A percentile compares a stretch with the other conserved stretches of the same genome.
Conservation (phyloP, 1,284 basidiomycete genomes). For the Mycena sp. region DNA sequence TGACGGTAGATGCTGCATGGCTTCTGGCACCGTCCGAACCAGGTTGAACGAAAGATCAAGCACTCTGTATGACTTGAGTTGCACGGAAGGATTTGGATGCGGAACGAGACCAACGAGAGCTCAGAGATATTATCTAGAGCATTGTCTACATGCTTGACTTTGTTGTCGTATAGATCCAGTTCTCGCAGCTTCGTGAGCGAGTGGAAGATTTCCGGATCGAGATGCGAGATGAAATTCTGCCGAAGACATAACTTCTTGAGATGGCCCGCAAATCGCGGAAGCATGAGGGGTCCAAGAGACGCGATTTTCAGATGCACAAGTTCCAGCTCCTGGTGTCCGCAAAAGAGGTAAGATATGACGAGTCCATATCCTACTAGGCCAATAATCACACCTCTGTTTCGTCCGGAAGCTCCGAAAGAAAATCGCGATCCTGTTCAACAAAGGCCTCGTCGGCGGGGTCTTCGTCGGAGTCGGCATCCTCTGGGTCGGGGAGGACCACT, state of each 20-base stretch:
- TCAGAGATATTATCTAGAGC: conserved; percentile 70
- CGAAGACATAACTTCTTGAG: conserved; percentile 87
- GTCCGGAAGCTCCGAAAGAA: conserved; percentile 64
- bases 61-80: conserved; percentile 55
- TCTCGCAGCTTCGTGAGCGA: conserved; percentile 83
- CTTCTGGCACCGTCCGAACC: conserved; percentile 75
- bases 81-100: conserved; percentile 1
- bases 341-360: conserved; percentile 15
- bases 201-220: conserved; percentile 76
- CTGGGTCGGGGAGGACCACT: conserved; percentile 55
- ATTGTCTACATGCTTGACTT: conserved; percentile 77
- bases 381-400: conserved; percentile 70
- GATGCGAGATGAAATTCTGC: conserved; percentile 84
- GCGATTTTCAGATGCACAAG: conserved; percentile 86
- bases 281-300: conserved; percentile 68
- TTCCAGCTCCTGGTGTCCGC: conserved; percentile 82
- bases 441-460: conserved; percentile 46
- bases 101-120: conserved; percentile 61
- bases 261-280: conserved; percentile 75
- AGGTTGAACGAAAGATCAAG: conserved; percentile 98
- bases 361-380: not conserved
- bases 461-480: conserved; percentile 55
- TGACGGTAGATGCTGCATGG: conserved; percentile 64
- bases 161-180: conserved; percentile 96
- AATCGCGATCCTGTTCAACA: conserved; percentile 55